Percentiles rank a stretch among this genome's conserved stretches.
Conservation (phyloP, 805 yeast genomes). For the Spencermartinsiella europaea region DNA sequence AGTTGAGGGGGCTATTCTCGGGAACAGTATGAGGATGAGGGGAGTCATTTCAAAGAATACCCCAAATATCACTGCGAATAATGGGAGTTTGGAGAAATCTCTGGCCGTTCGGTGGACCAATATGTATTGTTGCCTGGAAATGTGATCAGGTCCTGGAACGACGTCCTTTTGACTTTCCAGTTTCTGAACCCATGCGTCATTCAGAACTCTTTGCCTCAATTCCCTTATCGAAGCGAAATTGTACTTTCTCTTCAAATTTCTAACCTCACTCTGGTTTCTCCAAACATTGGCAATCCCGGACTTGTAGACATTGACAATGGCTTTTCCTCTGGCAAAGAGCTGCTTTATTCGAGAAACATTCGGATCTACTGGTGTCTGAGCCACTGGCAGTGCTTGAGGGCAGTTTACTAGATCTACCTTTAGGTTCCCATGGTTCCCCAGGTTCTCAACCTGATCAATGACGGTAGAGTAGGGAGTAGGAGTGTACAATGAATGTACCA, state of each 20-base stretch:
- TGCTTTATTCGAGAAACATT: slow-evolving; percentile 5
- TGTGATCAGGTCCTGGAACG: slow-evolving; percentile 31
- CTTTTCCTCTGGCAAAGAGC: slow-evolving; percentile 22
- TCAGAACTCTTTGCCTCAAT: slow-evolving; percentile 27
- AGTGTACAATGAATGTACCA: too few relatives aligned
- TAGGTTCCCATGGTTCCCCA: too few relatives aligned
- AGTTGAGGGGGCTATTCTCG: slow-evolving; percentile 56
- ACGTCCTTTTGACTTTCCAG: slow-evolving; percentile 17
- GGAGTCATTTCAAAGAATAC: slow-evolving; percentile 56
- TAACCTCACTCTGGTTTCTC: slow-evolving; percentile 32
- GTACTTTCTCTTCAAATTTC: slow-evolving; percentile 16
- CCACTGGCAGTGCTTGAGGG: neutral
- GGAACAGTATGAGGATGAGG: slow-evolving; percentile 45
- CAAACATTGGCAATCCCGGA: slow-evolving; percentile 46
- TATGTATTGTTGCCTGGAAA: slow-evolving; percentile 45
- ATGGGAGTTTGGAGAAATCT: slow-evolving; percentile 51
- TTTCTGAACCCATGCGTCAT: slow-evolving; percentile 18
- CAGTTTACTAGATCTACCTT: neutral
- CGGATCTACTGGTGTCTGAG: neutral
- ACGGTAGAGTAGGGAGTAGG: too few relatives aligned
- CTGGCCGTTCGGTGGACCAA: slow-evolving; percentile 44
- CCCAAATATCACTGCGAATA: slow-evolving; percentile 51
- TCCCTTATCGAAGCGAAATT: slow-evolving; percentile 15
- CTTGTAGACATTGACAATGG: slow-evolving; percentile 37
- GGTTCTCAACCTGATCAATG: too few relatives aligned